Evolutionary conservation across 306 rosid species (phyloP).

Genomic region (Elaeagnus macrophylla): DNA sequence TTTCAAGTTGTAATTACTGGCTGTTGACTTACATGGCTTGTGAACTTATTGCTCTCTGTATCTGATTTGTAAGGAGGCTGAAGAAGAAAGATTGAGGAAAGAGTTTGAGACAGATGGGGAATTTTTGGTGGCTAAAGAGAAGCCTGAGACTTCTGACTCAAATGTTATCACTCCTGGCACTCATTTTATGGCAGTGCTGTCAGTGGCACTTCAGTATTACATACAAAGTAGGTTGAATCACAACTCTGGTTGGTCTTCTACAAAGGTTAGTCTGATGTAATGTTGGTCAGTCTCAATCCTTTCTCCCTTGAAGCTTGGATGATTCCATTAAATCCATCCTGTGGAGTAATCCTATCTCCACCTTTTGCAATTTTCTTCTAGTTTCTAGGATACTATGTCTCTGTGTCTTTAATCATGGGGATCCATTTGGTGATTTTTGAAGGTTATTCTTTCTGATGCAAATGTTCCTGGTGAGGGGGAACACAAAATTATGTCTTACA

Average conservation of each 20-base stretch:
- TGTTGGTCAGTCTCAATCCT: constrained; percentile 15
- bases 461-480: constrained; percentile 97
- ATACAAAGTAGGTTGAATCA: constrained; percentile 68
- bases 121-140: constrained; percentile 45
- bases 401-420: constrained; percentile 46
- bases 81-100: constrained; percentile 68
- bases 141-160: constrained; percentile 71
- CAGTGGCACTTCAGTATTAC: constrained; percentile 87
- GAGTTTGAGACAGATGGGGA: constrained; percentile 59
- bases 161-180: constrained; percentile 98
- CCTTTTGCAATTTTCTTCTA: constrained; percentile 34
- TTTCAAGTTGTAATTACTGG: constrained; percentile 9
- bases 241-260: constrained; percentile 69
- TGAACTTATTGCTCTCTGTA: constrained; percentile 16
- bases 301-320: constrained; percentile 27
- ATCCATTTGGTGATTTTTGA: constrained; percentile 67
- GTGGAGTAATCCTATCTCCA: constrained; percentile 36
- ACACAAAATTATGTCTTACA: constrained; percentile 85
- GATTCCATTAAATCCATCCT: no score
- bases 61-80: constrained; percentile 67
- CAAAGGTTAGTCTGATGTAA: constrained; percentile 51
- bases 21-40: constrained; percentile 4
- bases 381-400: constrained; percentile 43
- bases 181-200: constrained; percentile 78
- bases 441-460: constrained; percentile 98